These are phyloP conservation scores for Rhizopogon salebrosus DNA, from an alignment of 768 basidiomycete genomes.

Conservation along the genomic window DNA sequence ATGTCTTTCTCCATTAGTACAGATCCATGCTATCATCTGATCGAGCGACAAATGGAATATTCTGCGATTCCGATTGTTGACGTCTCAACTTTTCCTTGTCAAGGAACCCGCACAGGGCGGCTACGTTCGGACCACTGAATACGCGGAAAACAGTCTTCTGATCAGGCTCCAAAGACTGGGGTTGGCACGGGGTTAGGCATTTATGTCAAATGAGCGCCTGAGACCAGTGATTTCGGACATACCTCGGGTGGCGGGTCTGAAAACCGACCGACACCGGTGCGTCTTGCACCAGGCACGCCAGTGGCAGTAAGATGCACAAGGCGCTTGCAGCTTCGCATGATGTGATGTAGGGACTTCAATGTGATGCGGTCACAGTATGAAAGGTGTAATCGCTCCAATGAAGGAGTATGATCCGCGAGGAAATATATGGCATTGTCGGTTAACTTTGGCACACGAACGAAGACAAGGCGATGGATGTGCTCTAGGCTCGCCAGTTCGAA, in stretches of 20 bases:
- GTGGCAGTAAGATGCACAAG: constrained; percentile 77
- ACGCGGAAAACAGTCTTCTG: constrained; percentile 75
- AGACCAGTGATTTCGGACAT: constrained; percentile 19
- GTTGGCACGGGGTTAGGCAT: not conserved
- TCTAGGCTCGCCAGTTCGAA: constrained; percentile 71
- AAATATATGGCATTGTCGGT: constrained; percentile 82
- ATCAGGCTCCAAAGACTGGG: constrained; percentile 57
- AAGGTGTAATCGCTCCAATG: constrained; percentile 77
- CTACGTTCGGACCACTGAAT: constrained; percentile 67
- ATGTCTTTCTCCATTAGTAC: constrained; percentile 33
- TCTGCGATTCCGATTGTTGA: constrained; percentile 52
- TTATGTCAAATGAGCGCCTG: not conserved
- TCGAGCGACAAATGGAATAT: constrained; percentile 53
- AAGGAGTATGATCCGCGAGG: constrained; percentile 64
- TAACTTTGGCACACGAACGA: constrained; percentile 75
- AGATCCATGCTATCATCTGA: constrained; percentile 63
- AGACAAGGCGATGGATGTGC: constrained; percentile 68
- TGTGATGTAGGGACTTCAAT: constrained; percentile 66
- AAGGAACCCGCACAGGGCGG: constrained; percentile 58
- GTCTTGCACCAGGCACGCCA: constrained; percentile 69
- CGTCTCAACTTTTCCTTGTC: constrained; percentile 62
- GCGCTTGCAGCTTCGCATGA: constrained; percentile 53
- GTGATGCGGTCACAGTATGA: constrained; percentile 83
- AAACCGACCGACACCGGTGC: constrained; percentile 68
- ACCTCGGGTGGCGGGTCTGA: constrained; percentile 68